A percentile compares a stretch with the other conserved stretches of the same genome.
These are phyloP conservation scores for Raddia guianensis DNA, from an alignment of 176 grass and related monocot genomes.

Conservation along the genomic window DNA sequence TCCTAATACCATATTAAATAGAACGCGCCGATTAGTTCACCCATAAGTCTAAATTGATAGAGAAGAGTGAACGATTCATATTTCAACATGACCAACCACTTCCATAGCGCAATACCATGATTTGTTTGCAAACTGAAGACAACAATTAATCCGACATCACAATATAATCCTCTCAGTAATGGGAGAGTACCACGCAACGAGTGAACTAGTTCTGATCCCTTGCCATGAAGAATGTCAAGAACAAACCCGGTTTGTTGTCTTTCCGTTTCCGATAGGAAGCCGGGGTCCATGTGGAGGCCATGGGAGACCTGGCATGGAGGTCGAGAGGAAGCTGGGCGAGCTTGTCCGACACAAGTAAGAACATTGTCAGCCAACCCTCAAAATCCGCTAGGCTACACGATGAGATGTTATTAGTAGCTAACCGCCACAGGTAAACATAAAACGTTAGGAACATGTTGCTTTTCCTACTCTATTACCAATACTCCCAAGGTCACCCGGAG, in stretches of 20 bases:
- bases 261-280: conserved; percentile 1
- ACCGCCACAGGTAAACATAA: too few relatives aligned
- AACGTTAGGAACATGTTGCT: too few relatives aligned
- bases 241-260: neutral
- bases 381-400: too few relatives aligned
- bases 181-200: conserved; percentile 28
- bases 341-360: conserved; percentile 57
- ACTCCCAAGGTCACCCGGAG: too few relatives aligned
- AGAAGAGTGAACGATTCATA: too few relatives aligned
- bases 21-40: too few relatives aligned
- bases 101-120: neutral
- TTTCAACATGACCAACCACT: neutral
- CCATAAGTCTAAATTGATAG: too few relatives aligned
- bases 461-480: too few relatives aligned
- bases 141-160: neutral
- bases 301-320: conserved; percentile 70
- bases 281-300: conserved; percentile 32
- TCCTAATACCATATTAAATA: too few relatives aligned
- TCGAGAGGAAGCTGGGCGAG: conserved; percentile 64
- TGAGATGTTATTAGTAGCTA: too few relatives aligned
- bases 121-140: neutral
- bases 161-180: conserved; percentile 57
- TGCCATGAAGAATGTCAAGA: neutral
- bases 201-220: neutral
- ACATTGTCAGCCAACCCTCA: too few relatives aligned